Evolutionary conservation across 257 asterid species (phyloP), one percentile per base, ranked within the genome.

Genomic region (Vinca minor): DNA sequence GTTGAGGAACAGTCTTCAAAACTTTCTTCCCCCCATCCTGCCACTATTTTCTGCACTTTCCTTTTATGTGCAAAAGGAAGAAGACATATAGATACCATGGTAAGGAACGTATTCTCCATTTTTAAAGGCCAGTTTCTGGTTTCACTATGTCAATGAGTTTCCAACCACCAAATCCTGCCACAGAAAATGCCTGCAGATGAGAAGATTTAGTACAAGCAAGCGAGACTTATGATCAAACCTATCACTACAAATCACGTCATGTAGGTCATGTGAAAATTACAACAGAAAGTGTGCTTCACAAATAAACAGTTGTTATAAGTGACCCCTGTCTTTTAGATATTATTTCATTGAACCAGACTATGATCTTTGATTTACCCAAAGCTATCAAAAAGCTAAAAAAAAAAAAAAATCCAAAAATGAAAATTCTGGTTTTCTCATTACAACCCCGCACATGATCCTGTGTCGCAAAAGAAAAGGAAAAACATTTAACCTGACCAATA

Each of bases 151-250:
- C 89, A 14, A 80, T 87, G 65, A 91, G 87, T 76, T 81, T 86
- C 98, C 98, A 91, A 34, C 98, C 98, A 55, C 98, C 98, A 73
- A 79, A 77, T 69, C 98, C 96, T 47, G 95, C 95, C 69, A 78
- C 63, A 39, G 90, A 85, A 78, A 91, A 88, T 55, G 96, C 94
- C 98, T 91, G 86, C 48, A 71, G 10, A 62, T 5, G 18, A 52
- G 54, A 66, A 68, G 29, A 31, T 17, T 8, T 2, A 8, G 3
- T 31, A 8, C 26, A 46, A 46, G 35, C 42, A 58, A n/a, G 17
- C 5, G 45, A 34, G 47, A 57, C 14, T 1, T n/a, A 34, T n/a
- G 25, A 7, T 57, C 45, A 32, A 38, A 34, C 8, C 5, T 57
- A 20, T 57, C 18, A 57, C 8, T 35, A 38, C n/a, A 59, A 10